Evolutionary conservation across 441 rosid species (phyloP).

Genomic region (Mallotus japonicus): DNA sequence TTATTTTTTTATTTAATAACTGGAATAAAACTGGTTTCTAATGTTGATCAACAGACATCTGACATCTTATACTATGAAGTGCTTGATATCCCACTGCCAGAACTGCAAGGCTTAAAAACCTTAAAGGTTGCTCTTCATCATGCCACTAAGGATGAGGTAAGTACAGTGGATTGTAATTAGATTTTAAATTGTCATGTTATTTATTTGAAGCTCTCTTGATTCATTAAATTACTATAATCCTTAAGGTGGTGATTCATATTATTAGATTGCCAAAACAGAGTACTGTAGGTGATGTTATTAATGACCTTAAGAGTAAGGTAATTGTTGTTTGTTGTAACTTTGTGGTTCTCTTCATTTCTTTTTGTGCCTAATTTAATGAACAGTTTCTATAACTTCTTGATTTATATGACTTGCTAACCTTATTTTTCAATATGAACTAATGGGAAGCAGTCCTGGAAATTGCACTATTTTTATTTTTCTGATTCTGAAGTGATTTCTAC

Average conservation of each 20-base stretch:
- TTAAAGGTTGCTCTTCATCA: constrained; percentile 88
- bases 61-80: constrained; percentile 95
- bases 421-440: neutral
- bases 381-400: neutral
- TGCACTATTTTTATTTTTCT: neutral
- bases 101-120: constrained; percentile 86
- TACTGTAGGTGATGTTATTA: constrained; percentile 84
- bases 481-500: neutral
- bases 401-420: neutral
- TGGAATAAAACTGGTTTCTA: constrained; percentile 17
- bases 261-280: constrained; percentile 97
- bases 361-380: neutral
- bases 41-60: constrained; percentile 54
- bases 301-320: constrained; percentile 87
- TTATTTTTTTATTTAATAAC: constrained; percentile 17
- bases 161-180: constrained; percentile 4
- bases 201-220: neutral
- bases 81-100: constrained; percentile 95
- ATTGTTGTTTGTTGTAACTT: neutral
- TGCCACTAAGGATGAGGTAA: constrained; percentile 84
- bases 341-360: neutral
- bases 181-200: neutral
- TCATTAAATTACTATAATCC: neutral
- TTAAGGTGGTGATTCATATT: constrained; percentile 49
- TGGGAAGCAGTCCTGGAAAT: neutral